Base-by-base conservation (phyloP, 495 filamentous ascomycete genomes). In the Tuber melanosporum region DNA sequence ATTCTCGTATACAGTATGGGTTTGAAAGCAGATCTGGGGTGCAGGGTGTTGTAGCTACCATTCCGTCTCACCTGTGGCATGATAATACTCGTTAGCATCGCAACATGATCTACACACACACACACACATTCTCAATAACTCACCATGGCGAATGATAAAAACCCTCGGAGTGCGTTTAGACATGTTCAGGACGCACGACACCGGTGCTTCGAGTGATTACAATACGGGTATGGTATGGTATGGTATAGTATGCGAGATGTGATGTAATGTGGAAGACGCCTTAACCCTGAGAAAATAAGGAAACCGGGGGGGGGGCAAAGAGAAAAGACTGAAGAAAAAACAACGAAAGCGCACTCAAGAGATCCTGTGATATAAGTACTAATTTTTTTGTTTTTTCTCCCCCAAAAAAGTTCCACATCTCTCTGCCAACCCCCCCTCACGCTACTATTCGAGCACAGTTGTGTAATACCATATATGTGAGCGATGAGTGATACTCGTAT, bases 91-190 rank as follows among this genome's bases (percentile, higher is more conserved):
- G 75, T 43, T 14, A 73, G 62, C 41, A 22, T n/a, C 9, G 32
- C 57, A 14, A 36, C 26, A 32, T 17, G 57, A n/a, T 19, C 57
- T 36, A 66, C 57, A 22, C 49, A 26, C 9, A 57, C 47, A 19
- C 49, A 57, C 20, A 57, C 49, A n/a, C 7, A n/a, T 22, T 62
- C 52, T 41, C 39, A 41, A 26, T 47, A 42, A 52, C 77, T 66
- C 46, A 78, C 75, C 77, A n/a, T 78, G 77, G n/a, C 77, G 75
- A 70, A 78, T 70, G 76, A 78, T 78, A 66, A 78, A 78, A 78
- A 78, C 75, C 43, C 75, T 78, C 7, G 77, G 75, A 22, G 77
- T 77, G 46, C 57, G 47, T 76, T 72, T 78, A 19, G 57, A 66
- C 57, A 66, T 66, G 26, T 15, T 66, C 57, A 7, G 14, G 32